Evolutionary conservation across 2,329 filamentous ascomycete genomes (phyloP), one percentile per base, ranked within the genome.

Genomic region (Calonectria honghensis): DNA sequence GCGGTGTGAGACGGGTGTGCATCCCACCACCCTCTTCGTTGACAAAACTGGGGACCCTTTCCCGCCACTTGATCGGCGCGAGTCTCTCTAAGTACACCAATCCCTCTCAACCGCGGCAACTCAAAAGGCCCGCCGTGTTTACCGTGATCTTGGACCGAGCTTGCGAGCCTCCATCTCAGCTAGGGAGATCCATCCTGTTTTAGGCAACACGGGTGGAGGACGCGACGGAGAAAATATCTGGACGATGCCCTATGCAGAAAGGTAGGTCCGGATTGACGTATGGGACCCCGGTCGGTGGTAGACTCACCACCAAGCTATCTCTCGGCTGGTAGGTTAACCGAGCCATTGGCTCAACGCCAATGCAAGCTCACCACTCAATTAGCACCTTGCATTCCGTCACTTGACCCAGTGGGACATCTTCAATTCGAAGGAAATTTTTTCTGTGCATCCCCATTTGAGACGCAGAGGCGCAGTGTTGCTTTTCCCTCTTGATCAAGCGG

Each of bases 221-320:
- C 4, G 29, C 31, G n/a, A 48, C 37, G 70, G 59, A 48, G 57
- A 66, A 66, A 57, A 66, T 52, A 45, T 48, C 59, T 39, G 37
- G 65, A 41, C 59, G 48, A 65, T 71, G 4, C 68, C 68, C 45
- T 14, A 65, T 71, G 32, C 13, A 57, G 68, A 37, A 48, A 45
- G 27, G 9, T 39, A 37, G 24, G 24, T 13, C 14, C 27, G 41
- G 39, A 50, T 37, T 39, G 52, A 39, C 39, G 41, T 63, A 61
- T 65, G 27, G 31, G 27, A 65, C 45, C 39, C 61, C 20, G 31
- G 61, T 50, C 29, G 0, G 27, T 24, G 41, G 61, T 16, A 65
- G 31, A 32, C 41, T 39, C 24, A 45, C 27, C 57, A 29, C 57
- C 57, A 41, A 41, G 57, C 57, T 18, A 41, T 63, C 57, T 41